Percentiles rank a stretch among this genome's conserved stretches.
phyloP scores from a whole-genome alignment of 768 basidiomycete species.

The Suillus lakei region DNA sequence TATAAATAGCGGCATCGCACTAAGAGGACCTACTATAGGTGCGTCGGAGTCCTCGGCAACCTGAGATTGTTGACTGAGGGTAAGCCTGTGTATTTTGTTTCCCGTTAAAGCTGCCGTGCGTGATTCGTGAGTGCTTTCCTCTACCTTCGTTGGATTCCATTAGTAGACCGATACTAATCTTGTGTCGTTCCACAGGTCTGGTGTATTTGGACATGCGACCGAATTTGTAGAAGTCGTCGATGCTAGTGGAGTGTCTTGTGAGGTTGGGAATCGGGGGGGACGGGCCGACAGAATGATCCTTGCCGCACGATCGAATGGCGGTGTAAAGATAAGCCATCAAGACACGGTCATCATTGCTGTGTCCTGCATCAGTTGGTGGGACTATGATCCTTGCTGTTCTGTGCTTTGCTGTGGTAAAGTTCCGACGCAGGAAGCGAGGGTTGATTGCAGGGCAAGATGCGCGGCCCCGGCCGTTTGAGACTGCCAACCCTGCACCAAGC shows the following conservation, averaged over 20 bases:
- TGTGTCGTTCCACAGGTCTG: slow-evolving; percentile 36
- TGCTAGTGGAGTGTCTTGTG: slow-evolving; percentile 12
- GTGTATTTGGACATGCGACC: slow-evolving; percentile 33
- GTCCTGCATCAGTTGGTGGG: slow-evolving; percentile 26
- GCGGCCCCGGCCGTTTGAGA: slow-evolving; percentile 29
- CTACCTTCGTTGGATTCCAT: neutral
- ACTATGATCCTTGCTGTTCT: slow-evolving; percentile 17
- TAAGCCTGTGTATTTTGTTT: slow-evolving; percentile 10
- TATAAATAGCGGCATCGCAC: slow-evolving; percentile 46
- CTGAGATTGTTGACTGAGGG: neutral
- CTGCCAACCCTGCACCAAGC: slow-evolving; percentile 16
- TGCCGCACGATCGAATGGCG: neutral
- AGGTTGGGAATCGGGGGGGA: neutral
- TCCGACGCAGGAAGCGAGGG: slow-evolving; percentile 20
- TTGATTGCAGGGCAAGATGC: slow-evolving; percentile 26
- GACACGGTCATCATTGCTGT: slow-evolving; percentile 22
- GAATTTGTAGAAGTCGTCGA: slow-evolving; percentile 7
- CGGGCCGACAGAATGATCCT: neutral
- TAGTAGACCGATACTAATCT: neutral
- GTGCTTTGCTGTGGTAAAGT: slow-evolving; percentile 22
- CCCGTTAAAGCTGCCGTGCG: slow-evolving; percentile 39
- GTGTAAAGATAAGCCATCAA: slow-evolving; percentile 6
- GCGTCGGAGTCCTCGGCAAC: slow-evolving; percentile 37
- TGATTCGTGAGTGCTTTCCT: slow-evolving; percentile 44
- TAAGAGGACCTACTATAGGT: slow-evolving; percentile 27